phyloP scores from a whole-genome alignment of 1,139 yeast species.

The Blastobotrys ciferrii region DNA sequence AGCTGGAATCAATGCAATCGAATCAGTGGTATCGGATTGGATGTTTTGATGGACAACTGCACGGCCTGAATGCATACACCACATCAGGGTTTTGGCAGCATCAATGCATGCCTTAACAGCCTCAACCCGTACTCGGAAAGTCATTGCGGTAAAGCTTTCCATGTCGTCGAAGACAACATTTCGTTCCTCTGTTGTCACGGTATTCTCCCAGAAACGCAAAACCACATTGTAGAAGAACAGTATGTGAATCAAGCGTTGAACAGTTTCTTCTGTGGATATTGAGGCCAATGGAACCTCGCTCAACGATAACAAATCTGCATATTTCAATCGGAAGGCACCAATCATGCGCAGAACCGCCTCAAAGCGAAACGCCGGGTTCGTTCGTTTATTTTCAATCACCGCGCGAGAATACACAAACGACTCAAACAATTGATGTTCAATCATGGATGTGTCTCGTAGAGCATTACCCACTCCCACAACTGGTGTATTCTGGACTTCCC shows the following conservation, averaged over 20 bases:
- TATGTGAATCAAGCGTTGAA: slow-evolving; percentile 4
- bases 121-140: neutral
- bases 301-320: slow-evolving; percentile 3
- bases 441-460: slow-evolving; percentile 5
- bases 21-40: neutral
- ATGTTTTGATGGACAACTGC: neutral
- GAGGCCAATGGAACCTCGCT: neutral
- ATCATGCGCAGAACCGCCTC: slow-evolving; percentile 5
- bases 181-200: neutral
- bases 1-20: neutral
- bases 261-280: slow-evolving; percentile 3
- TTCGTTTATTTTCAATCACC: slow-evolving; percentile 3
- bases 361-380: slow-evolving; percentile 1
- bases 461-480: slow-evolving; percentile 3
- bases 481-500: slow-evolving; percentile 6
- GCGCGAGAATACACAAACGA: slow-evolving; percentile 8
- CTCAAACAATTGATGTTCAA: slow-evolving; percentile 4
- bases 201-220: slow-evolving; percentile 6
- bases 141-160: neutral
- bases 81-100: neutral
- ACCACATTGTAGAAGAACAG: slow-evolving; percentile 4
- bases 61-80: slow-evolving; percentile 7
- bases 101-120: slow-evolving; percentile 5
- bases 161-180: neutral
- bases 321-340: neutral